These are phyloP conservation scores for Eucalyptus tenuipes DNA, from an alignment of 345 rosid genomes.

Conservation along the genomic window DNA sequence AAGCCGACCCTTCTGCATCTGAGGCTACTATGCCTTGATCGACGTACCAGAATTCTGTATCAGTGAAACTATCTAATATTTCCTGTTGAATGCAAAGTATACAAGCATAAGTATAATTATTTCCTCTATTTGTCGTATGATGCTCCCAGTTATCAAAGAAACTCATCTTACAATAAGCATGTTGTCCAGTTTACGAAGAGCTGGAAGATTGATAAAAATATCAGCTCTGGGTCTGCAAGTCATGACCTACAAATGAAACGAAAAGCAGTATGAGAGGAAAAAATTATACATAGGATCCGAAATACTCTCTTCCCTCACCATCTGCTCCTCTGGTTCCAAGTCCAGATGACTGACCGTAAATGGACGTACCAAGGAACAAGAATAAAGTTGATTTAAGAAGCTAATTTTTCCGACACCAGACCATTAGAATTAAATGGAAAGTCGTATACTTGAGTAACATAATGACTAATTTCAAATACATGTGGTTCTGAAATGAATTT, in stretches of 20 bases:
- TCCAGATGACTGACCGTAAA: background rate
- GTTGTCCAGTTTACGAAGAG: constrained; percentile 75
- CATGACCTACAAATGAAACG: constrained; percentile 52
- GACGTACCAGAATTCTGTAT: constrained; percentile 87
- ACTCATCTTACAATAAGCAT: constrained; percentile 76
- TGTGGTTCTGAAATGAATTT: background rate
- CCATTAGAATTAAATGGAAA: background rate
- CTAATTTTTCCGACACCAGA: background rate
- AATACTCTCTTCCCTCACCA: background rate
- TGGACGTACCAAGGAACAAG: background rate
- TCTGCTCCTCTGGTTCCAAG: background rate
- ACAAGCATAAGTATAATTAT: background rate
- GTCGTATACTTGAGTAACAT: background rate
- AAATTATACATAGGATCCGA: background rate
- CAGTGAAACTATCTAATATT: constrained; percentile 53
- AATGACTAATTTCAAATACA: background rate
- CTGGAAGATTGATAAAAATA: constrained; percentile 80
- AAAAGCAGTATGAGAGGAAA: background rate
- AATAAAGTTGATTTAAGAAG: background rate
- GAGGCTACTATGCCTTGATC: constrained; percentile 88
- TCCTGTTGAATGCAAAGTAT: constrained; percentile 34
- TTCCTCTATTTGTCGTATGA: background rate
- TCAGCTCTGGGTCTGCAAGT: constrained; percentile 87
- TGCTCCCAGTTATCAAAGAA: background rate
- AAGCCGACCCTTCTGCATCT: constrained; percentile 73